phyloP scores from a whole-genome alignment of 78 protist genomes.

The Mastigamoeba balamuthi region DNA sequence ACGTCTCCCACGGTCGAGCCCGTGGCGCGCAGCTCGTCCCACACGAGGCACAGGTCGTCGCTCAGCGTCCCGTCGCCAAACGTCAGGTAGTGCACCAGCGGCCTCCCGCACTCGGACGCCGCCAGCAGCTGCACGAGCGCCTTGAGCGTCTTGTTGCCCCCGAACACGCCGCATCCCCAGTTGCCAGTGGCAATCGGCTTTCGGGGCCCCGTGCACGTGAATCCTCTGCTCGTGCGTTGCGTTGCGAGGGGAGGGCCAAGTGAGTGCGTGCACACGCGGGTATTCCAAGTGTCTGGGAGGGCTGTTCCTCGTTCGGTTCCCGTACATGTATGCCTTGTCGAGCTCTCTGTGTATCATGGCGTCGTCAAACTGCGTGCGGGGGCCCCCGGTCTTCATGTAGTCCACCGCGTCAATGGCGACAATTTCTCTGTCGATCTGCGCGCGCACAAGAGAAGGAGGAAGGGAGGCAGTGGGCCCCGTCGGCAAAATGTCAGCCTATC shows the following conservation, averaged over 20 bases:
- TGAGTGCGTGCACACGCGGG: neutral
- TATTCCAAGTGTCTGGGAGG: neutral
- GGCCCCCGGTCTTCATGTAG: slow-evolving; percentile 3
- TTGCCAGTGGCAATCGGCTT: slow-evolving; percentile 30
- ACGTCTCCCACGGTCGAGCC: no score
- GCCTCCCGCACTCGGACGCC: slow-evolving; percentile 36
- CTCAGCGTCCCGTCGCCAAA: slow-evolving; percentile 37
- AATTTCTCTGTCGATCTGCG: no score
- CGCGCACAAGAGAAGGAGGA: no score
- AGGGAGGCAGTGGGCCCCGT: no score
- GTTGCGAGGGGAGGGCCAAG: neutral
- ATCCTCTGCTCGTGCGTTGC: neutral
- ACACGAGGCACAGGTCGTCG: no score
- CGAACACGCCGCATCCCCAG: slow-evolving; percentile 82
- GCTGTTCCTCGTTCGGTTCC: neutral
- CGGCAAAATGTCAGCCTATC: no score
- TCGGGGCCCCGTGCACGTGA: neutral
- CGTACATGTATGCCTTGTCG: slow-evolving; percentile 29
- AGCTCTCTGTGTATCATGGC: slow-evolving; percentile 28
- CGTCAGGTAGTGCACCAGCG: slow-evolving; percentile 4
- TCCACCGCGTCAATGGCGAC: slow-evolving; percentile 55
- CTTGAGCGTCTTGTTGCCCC: slow-evolving; percentile 53
- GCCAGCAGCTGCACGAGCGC: slow-evolving; percentile 47
- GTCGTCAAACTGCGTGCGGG: neutral
- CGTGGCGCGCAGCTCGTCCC: no score